Evolutionary conservation across 495 filamentous ascomycete species (phyloP).

Genomic region (Aspergillus cavernicola): DNA sequence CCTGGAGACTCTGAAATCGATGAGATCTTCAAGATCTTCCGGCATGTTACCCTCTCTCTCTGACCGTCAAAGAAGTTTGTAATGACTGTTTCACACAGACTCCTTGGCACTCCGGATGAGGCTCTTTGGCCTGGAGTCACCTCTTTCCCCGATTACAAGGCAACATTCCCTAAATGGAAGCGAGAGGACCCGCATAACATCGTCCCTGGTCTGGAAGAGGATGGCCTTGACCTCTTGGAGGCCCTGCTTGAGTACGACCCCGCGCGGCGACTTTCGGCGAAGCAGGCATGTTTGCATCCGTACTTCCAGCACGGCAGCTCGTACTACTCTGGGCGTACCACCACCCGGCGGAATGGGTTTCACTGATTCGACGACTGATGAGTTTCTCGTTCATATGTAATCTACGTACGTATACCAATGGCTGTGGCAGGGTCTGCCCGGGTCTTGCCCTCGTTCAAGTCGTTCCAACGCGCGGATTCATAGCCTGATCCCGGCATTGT

Average conservation of each 20-base stretch:
- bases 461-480: background rate
- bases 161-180: conserved; percentile 93
- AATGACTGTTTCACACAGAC: conserved; percentile 39
- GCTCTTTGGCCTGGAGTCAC: conserved; percentile 92
- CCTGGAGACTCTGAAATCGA: conserved; percentile 98
- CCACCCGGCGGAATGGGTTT: conserved; percentile 32
- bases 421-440: conserved; percentile 3
- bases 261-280: conserved; percentile 87
- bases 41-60: conserved; percentile 46
- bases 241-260: conserved; percentile 91
- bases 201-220: conserved; percentile 62
- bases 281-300: conserved; percentile 87
- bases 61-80: background rate
- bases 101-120: conserved; percentile 90
- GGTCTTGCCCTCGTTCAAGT: background rate
- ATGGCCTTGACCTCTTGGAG: conserved; percentile 87
- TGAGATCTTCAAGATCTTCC: conserved; percentile 99
- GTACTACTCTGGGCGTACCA: conserved; percentile 47
- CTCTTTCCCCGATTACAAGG: conserved; percentile 95
- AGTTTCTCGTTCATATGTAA: conserved; percentile 14
- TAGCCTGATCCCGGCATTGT: conserved; percentile 3
- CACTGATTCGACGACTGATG: conserved; percentile 25
- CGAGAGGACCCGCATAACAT: conserved; percentile 61
- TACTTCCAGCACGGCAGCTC: conserved; percentile 77
- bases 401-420: conserved; percentile 19